Base-by-base conservation (phyloP, 495 filamentous ascomycete genomes). In the Aspergillus hancockii region DNA sequence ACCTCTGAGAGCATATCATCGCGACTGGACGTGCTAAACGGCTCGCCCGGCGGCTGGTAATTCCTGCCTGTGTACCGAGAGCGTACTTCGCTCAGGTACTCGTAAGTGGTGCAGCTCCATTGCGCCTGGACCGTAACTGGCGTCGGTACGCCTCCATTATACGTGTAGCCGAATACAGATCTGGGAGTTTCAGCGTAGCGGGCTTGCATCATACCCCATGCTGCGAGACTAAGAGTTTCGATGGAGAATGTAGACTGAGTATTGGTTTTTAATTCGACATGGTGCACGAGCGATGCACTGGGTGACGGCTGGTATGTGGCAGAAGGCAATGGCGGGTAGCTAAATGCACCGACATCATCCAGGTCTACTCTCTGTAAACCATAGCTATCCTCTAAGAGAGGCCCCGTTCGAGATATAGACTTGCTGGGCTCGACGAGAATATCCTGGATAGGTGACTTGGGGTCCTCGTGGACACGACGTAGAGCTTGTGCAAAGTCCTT, bases 71-170 rank as follows among this genome's bases (percentile, higher is more conserved):
- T 28, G 25, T 28, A 28, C 25, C 25, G 25, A 28, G 25, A 28
- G 25, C 25, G 25, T 3, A 28, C 25, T 28, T 28, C 25, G 25
- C 7, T 28, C 25, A 28, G 25, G 25, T 28, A 28, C 25, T 28
- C 25, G 25, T 28, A 28, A 28, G 25, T 28, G 25, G 25, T 28
- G 25, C 25, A 28, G 25, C 7, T 28, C 25, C 25, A 28, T 28
- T 28, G 25, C 25, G 25, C 25, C 25, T 28, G 25, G 25, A 28
- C 25, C 3, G 25, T 28, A 7, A 28, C 25, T 71, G 7, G 79
- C 71, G 8, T 77, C 77, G 34, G 82, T 79, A 8, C 86, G 76
- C 25, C 25, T 8, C 83, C 83, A 9, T 73, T 78, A 4, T 82
- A 62, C 3, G 79, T 85, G 58, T 75, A 74, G 3, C 80, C 79